phyloP scores from a whole-genome alignment of 2,329 filamentous ascomycete genomes.

The Stylonectria norvegica region DNA sequence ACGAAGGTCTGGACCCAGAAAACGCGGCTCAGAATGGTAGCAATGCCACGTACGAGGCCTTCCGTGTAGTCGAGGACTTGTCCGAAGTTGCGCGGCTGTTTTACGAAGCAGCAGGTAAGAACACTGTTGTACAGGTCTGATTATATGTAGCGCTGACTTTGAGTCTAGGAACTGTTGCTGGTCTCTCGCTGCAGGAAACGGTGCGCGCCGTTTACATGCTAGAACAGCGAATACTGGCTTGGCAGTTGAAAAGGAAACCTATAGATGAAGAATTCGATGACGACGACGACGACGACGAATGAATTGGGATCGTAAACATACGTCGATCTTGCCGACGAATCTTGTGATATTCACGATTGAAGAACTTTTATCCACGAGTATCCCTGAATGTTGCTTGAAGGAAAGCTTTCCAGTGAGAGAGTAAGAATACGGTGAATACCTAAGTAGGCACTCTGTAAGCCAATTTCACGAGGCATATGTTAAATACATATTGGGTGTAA shows the following conservation, averaged over 20 bases:
- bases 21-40: conserved; percentile 1
- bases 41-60: conserved; percentile 29
- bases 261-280: conserved; percentile 1
- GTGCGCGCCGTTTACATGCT: conserved; percentile 38
- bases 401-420: too few species aligned
- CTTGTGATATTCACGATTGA: too few species aligned
- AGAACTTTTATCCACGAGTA: too few species aligned
- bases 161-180: conserved; percentile 28
- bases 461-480: too few species aligned
- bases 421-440: too few species aligned
- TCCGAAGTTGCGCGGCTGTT: conserved; percentile 29
- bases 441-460: too few species aligned
- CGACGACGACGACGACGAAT: too few species aligned
- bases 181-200: conserved; percentile 32
- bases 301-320: too few species aligned
- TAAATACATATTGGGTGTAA: too few species aligned
- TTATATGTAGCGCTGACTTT: conserved; percentile 10
- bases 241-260: conserved; percentile 26
- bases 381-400: too few species aligned
- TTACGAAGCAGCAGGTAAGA: conserved; percentile 34
- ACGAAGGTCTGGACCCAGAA: conserved; percentile 8
- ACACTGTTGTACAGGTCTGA: not conserved
- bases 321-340: too few species aligned
- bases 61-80: conserved; percentile 31
- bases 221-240: conserved; percentile 33